Evolutionary conservation across 2,329 filamentous ascomycete species (phyloP).

Genomic region (Ophiocordyceps robertsii): DNA sequence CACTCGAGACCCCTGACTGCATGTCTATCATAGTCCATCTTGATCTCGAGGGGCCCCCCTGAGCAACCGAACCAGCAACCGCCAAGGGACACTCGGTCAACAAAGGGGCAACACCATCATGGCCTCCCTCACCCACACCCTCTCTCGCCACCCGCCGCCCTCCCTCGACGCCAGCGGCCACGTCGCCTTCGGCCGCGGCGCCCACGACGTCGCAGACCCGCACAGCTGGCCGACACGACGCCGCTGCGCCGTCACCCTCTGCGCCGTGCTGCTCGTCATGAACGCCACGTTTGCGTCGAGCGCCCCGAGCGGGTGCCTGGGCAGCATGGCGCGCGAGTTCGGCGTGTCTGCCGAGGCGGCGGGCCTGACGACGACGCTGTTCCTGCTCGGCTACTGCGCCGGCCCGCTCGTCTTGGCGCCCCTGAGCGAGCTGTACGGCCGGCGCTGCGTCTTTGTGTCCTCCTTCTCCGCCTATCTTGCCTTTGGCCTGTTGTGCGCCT

Average conservation of each 20-base stretch:
- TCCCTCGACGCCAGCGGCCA: constrained; percentile 34
- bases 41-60: too few species aligned
- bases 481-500: constrained; percentile 37
- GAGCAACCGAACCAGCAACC: too few species aligned
- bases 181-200: constrained; percentile 35
- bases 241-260: constrained; percentile 25
- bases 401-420: constrained; percentile 47
- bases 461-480: too few species aligned
- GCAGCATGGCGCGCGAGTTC: not conserved
- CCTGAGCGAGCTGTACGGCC: constrained; percentile 42
- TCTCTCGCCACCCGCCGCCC: too few species aligned
- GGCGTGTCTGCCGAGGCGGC: constrained; percentile 21
- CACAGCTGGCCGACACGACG: constrained; percentile 29
- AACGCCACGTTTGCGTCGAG: constrained; percentile 39
- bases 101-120: too few species aligned
- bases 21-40: too few species aligned
- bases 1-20: too few species aligned
- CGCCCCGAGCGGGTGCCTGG: constrained; percentile 18
- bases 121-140: too few species aligned
- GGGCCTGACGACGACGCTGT: constrained; percentile 37
- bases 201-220: constrained; percentile 36
- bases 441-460: constrained; percentile 40
- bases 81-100: too few species aligned
- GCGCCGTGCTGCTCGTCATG: constrained; percentile 32
- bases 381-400: constrained; percentile 41